A percentile compares a stretch with the other conserved stretches of the same genome.
These are phyloP conservation scores for Exophiala dermatitidis DNA, from an alignment of 2,329 filamentous ascomycete species.

Conservation along the genomic window DNA sequence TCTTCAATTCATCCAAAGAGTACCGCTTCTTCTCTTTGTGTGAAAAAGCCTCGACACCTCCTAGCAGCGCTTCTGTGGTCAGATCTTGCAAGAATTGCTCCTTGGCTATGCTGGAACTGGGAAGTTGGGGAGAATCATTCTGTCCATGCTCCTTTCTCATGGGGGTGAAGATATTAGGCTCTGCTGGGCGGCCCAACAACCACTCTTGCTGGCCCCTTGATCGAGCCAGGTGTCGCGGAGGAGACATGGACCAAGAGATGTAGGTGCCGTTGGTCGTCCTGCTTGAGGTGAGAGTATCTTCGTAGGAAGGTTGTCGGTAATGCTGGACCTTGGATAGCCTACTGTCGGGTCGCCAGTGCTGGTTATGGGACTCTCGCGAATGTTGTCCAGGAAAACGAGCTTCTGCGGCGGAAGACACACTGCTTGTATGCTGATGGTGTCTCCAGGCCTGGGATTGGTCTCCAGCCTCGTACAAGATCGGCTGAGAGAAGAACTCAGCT, in stretches of 20 bases:
- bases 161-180: background rate
- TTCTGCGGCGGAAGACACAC: background rate
- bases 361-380: background rate
- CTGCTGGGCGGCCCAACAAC: background rate
- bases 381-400: no score
- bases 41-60: slow-evolving; percentile 4
- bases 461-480: background rate
- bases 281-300: background rate
- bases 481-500: slow-evolving; percentile 14
- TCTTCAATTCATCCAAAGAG: slow-evolving; percentile 20
- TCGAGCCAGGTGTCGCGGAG: background rate
- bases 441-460: background rate
- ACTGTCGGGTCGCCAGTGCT: background rate
- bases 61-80: slow-evolving; percentile 12
- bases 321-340: background rate
- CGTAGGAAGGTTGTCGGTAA: background rate
- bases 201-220: background rate
- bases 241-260: slow-evolving; percentile 12
- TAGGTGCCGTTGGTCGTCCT: slow-evolving; percentile 1
- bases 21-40: slow-evolving; percentile 3
- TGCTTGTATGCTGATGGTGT: background rate
- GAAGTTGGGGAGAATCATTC: background rate
- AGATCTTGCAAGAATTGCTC: slow-evolving; percentile 4
- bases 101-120: background rate
- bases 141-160: background rate